Evolutionary conservation across 164 flowering plant genomes (phyloP).

Genomic region (Magnolia officinalis): DNA sequence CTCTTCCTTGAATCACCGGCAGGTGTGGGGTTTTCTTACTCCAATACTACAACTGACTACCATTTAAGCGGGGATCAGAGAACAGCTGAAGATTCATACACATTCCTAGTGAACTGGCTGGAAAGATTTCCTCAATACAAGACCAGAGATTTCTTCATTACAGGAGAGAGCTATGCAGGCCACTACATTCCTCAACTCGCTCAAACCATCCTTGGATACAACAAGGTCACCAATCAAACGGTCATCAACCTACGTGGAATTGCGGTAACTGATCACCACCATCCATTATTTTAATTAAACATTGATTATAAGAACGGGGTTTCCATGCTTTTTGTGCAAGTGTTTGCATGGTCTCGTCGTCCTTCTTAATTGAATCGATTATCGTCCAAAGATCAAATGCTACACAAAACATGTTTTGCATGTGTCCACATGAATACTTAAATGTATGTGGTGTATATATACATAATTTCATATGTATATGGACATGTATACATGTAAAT

Average conservation of each 20-base stretch:
- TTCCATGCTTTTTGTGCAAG: not conserved
- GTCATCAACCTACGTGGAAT: conserved; percentile 61
- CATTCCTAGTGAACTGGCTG: conserved; percentile 59
- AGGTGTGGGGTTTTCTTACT: conserved; percentile 5
- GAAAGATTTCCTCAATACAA: conserved; percentile 45
- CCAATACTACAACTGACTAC: not conserved
- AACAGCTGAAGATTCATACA: conserved; percentile 54
- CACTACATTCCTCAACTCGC: conserved; percentile 71
- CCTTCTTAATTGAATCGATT: no score
- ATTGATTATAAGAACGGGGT: not conserved
- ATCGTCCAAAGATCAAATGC: no score
- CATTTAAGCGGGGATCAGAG: not conserved
- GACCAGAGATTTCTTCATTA: conserved; percentile 44
- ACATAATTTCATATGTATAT: no score
- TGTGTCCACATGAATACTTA: no score
- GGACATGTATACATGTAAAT: no score
- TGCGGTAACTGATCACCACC: conserved; percentile 21
- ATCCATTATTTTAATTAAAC: not conserved
- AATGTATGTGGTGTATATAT: no score
- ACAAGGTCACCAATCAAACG: conserved; percentile 31
- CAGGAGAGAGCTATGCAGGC: conserved; percentile 59
- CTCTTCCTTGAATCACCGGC: conserved; percentile 10
- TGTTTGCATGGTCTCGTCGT: no score
- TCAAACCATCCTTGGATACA: conserved; percentile 45
- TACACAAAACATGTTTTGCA: not conserved